Percentiles rank a stretch among this genome's conserved stretches.
phyloP scores from a whole-genome alignment of 2,329 filamentous ascomycete species.

The Colletotrichum agaves region DNA sequence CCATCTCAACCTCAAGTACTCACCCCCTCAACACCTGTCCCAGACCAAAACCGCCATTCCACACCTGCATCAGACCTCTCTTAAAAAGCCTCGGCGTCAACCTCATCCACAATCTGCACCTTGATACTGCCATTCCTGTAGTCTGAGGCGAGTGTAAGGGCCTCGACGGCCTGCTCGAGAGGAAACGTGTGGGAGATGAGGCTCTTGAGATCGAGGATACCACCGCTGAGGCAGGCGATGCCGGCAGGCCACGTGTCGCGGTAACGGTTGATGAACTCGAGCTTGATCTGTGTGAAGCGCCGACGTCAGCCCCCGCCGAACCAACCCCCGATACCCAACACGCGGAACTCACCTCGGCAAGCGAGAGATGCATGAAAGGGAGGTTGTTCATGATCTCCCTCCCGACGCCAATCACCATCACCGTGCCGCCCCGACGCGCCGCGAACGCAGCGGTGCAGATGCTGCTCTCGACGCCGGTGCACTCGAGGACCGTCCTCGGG shows the following conservation, averaged over 20 bases:
- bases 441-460: conserved; percentile 68
- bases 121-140: conserved; percentile 49
- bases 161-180: conserved; percentile 70
- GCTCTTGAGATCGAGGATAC: conserved; percentile 69
- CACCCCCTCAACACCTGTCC: background rate
- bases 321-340: fast-evolving
- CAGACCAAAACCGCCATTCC: background rate
- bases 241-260: conserved; percentile 76
- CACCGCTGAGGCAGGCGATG: conserved; percentile 68
- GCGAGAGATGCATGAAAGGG: conserved; percentile 73
- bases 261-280: conserved; percentile 78
- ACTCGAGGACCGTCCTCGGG: conserved; percentile 70
- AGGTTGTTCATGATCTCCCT: conserved; percentile 71
- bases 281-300: conserved; percentile 63
- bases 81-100: conserved; percentile 30
- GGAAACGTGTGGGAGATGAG: conserved; percentile 72
- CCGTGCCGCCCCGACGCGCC: conserved; percentile 66
- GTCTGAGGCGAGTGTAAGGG: conserved; percentile 50
- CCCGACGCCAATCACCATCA: conserved; percentile 74
- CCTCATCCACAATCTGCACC: conserved; percentile 48
- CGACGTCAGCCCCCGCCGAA: background rate
- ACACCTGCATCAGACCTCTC: background rate
- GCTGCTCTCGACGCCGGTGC: conserved; percentile 73
- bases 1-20: background rate
- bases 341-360: conserved; percentile 61